Evolutionary conservation across 345 rosid genomes (phyloP).

Genomic region (Excoecaria cochinchinensis): DNA sequence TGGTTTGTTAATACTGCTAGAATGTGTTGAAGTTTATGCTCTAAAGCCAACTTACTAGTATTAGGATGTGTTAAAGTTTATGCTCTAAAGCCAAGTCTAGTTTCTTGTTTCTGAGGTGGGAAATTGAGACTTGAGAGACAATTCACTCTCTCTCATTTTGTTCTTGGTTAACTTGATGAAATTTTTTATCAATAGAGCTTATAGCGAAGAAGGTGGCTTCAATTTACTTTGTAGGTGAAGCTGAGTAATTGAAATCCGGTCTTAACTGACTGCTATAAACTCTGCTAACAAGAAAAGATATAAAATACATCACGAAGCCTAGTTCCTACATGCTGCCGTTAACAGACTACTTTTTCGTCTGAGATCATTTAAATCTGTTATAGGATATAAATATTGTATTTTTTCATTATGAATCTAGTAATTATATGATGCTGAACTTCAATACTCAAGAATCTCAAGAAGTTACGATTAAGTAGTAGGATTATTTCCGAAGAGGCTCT

Average conservation of each 20-base stretch:
- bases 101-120: conserved; percentile 1
- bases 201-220: neutral
- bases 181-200: neutral
- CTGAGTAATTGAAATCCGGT: neutral
- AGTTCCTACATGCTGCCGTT: neutral
- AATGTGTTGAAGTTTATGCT: neutral
- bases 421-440: neutral
- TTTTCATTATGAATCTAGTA: neutral
- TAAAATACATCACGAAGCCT: neutral
- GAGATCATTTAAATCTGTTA: neutral
- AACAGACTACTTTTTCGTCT: neutral
- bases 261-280: neutral
- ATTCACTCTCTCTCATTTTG: neutral
- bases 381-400: neutral
- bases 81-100: neutral
- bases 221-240: neutral
- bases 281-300: neutral
- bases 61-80: too few species aligned
- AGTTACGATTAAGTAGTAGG: neutral
- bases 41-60: neutral
- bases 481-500: neutral
- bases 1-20: neutral
- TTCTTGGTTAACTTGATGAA: neutral
- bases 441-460: neutral
- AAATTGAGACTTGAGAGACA: neutral